A percentile compares a stretch with the other conserved stretches of the same genome.
These are phyloP conservation scores for Mycena rosella DNA, from an alignment of 768 basidiomycete species.

Conservation along the genomic window DNA sequence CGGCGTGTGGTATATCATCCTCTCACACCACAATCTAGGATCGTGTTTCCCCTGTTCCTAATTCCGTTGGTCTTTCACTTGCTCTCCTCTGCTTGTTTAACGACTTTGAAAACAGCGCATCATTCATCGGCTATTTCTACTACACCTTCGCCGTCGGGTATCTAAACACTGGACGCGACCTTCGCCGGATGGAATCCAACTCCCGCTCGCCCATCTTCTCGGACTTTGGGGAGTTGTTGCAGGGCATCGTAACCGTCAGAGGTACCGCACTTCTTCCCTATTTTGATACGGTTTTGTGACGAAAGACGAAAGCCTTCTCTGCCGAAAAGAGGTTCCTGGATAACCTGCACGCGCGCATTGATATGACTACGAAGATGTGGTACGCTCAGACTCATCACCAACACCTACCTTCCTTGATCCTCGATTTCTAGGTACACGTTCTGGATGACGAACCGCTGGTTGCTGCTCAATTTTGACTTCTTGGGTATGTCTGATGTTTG, in stretches of 20 bases:
- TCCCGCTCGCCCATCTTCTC: conserved; percentile 87
- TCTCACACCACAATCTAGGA: conserved; percentile 47
- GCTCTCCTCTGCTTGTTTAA: conserved; percentile 73
- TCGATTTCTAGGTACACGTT: too few species aligned
- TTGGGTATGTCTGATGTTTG: conserved; percentile 2
- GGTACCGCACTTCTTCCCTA: conserved; percentile 44
- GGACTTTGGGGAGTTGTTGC: conserved; percentile 84
- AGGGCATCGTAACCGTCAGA: conserved; percentile 87
- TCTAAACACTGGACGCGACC: conserved; percentile 83
- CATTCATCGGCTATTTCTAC: conserved; percentile 81
- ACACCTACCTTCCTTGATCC: too few species aligned
- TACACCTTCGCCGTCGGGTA: conserved; percentile 78
- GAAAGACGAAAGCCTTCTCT: conserved; percentile 69
- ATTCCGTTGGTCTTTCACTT: conserved; percentile 57
- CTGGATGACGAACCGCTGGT: conserved; percentile 51
- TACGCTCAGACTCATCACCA: conserved; percentile 53
- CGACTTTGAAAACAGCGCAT: conserved; percentile 61
- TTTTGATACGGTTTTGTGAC: background rate
- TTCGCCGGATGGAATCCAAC: conserved; percentile 96
- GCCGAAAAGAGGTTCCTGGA: conserved; percentile 85
- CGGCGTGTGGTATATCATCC: conserved; percentile 42
- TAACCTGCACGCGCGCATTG: conserved; percentile 78
- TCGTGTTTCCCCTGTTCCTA: conserved; percentile 87
- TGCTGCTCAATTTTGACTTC: conserved; percentile 27
- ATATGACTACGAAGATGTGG: conserved; percentile 87